phyloP scores from a whole-genome alignment of 371 early-diverging fungal species.

The Apophysomyces elegans region DNA sequence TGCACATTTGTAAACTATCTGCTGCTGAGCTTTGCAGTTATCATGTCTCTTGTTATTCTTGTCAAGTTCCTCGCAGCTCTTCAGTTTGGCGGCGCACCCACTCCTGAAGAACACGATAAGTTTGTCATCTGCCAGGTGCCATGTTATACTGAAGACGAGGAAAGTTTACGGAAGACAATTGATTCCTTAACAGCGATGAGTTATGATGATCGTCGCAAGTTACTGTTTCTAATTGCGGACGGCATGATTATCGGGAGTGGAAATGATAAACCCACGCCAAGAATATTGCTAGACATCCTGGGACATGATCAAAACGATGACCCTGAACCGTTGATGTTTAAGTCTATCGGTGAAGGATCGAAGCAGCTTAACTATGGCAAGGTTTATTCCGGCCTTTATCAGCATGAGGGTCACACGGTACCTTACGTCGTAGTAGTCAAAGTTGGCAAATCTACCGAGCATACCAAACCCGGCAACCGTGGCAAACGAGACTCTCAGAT shows the following conservation, averaged over 20 bases:
- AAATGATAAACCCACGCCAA: slow-evolving; percentile 76
- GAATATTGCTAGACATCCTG: slow-evolving; percentile 72
- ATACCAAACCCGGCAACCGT: slow-evolving; percentile 91
- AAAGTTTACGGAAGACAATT: slow-evolving; percentile 84
- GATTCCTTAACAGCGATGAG: slow-evolving; percentile 86
- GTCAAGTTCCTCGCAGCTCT: slow-evolving; percentile 93
- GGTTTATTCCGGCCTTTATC: slow-evolving; percentile 93
- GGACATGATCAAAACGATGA: slow-evolving; percentile 55
- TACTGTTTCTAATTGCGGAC: slow-evolving; percentile 90
- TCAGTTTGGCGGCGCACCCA: slow-evolving; percentile 76
- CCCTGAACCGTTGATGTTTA: slow-evolving; percentile 74
- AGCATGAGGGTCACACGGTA: slow-evolving; percentile 63
- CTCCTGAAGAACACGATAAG: slow-evolving; percentile 86
- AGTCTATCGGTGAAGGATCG: slow-evolving; percentile 85
- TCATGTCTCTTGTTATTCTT: slow-evolving; percentile 83
- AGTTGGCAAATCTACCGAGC: slow-evolving; percentile 85
- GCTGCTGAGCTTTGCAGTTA: slow-evolving; percentile 74
- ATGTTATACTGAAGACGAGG: slow-evolving; percentile 91
- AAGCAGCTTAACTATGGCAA: slow-evolving; percentile 91
- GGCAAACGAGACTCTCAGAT: slow-evolving; percentile 99
- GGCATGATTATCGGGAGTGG: slow-evolving; percentile 85
- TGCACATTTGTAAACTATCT: slow-evolving; percentile 91
- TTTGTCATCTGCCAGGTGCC: slow-evolving; percentile 89
- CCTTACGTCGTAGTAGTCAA: slow-evolving; percentile 94
- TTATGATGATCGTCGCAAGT: slow-evolving; percentile 85